A percentile compares a stretch with the other conserved stretches of the same genome.
Evolutionary conservation across 768 basidiomycete species (phyloP).

Genomic region (Tephrocybe rancida): DNA sequence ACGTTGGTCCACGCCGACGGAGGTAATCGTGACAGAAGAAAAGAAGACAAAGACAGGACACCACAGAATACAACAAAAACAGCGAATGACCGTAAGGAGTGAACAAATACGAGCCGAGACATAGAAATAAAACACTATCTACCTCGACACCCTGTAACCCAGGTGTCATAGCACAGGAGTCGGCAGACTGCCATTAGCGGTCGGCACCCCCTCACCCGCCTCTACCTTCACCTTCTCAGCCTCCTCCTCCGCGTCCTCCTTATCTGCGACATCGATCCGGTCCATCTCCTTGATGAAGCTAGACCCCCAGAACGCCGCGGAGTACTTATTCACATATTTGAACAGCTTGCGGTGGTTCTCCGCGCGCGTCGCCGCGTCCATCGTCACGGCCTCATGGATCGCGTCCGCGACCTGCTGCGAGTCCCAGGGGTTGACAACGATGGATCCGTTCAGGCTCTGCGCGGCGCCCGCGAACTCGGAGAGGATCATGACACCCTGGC

Average conservation of each 20-base stretch:
- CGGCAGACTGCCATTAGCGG: slow-evolving; percentile 6
- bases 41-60: background rate
- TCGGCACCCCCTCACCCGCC: slow-evolving; percentile 1
- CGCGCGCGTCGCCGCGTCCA: slow-evolving; percentile 79
- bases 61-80: slow-evolving; percentile 4
- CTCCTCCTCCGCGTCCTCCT: slow-evolving; percentile 32
- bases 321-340: slow-evolving; percentile 96
- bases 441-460: slow-evolving; percentile 91
- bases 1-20: too few relatives aligned
- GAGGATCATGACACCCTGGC: slow-evolving; percentile 96
- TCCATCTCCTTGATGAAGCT: slow-evolving; percentile 88
- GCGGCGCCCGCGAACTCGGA: slow-evolving; percentile 99
- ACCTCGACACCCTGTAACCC: too few relatives aligned
- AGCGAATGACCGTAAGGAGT: slow-evolving; percentile 1
- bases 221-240: background rate
- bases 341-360: slow-evolving; percentile 95
- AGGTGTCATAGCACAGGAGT: slow-evolving; percentile 5
- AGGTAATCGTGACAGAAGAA: background rate
- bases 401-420: slow-evolving; percentile 97
- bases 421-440: slow-evolving; percentile 99
- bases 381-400: slow-evolving; percentile 94
- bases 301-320: slow-evolving; percentile 89
- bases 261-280: slow-evolving; percentile 49
- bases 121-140: too few relatives aligned
- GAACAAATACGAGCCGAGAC: too few relatives aligned